A percentile compares a stretch with the other conserved stretches of the same genome.
These are phyloP conservation scores for Coemansia sp. DNA, from an alignment of 192 early-diverging fungal genomes.

Conservation along the genomic window DNA sequence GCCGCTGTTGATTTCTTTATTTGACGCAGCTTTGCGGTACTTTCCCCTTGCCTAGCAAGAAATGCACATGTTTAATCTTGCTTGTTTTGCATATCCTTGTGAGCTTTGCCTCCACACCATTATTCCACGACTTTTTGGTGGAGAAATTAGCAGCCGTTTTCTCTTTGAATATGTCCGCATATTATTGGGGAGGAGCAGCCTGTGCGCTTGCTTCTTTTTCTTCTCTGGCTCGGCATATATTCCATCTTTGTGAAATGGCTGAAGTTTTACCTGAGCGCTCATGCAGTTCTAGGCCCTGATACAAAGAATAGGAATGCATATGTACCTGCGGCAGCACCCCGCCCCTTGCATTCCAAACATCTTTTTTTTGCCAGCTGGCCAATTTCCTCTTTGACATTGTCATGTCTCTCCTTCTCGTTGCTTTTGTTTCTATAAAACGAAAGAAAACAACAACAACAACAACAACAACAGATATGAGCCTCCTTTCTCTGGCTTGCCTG, in stretches of 20 bases:
- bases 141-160: too few relatives aligned
- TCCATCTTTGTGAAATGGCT: conserved; percentile 3
- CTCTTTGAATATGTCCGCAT: too few relatives aligned
- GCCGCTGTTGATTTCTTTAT: background rate
- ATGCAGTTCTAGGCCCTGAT: background rate
- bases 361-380: background rate
- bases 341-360: conserved; percentile 9
- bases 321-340: conserved; percentile 5
- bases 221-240: background rate
- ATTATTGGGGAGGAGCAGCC: background rate
- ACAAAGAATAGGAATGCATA: conserved; percentile 4
- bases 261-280: background rate
- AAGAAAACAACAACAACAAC: background rate
- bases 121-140: too few relatives aligned
- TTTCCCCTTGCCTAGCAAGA: background rate
- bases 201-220: background rate
- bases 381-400: background rate
- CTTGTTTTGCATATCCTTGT: background rate
- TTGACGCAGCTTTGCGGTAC: background rate
- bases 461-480: background rate
- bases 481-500: background rate
- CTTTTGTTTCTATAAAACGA: background rate
- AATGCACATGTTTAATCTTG: background rate
- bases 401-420: background rate
- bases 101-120: too few relatives aligned